phyloP scores from a whole-genome alignment of 148 eudicot species.

The Dianthus caryophyllus region DNA sequence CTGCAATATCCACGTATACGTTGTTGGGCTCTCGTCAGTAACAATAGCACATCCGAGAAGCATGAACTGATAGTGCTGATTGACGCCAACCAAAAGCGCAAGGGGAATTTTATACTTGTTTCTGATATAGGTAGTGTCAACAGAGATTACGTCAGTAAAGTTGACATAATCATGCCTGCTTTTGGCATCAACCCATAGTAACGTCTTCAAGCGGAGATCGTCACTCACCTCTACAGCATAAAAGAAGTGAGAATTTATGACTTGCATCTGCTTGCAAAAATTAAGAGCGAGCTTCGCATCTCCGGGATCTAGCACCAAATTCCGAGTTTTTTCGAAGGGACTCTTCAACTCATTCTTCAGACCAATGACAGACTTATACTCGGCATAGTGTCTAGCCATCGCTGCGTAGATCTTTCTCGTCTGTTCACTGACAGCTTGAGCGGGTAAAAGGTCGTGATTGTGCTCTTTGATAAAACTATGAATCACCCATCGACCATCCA shows the following conservation, averaged over 20 bases:
- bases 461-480: constrained; percentile 90
- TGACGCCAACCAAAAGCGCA: constrained; percentile 78
- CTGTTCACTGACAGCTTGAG: constrained; percentile 96
- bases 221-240: constrained; percentile 78
- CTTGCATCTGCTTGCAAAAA: constrained; percentile 70
- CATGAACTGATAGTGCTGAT: constrained; percentile 93
- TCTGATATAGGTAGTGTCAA: constrained; percentile 72
- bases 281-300: constrained; percentile 65
- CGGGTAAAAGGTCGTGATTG: constrained; percentile 92
- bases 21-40: constrained; percentile 58
- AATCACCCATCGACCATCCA: constrained; percentile 94
- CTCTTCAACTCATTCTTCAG: constrained; percentile 59
- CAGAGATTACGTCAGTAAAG: constrained; percentile 75
- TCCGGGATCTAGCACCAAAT: constrained; percentile 56
- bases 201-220: constrained; percentile 66
- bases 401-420: constrained; percentile 96
- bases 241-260: constrained; percentile 76
- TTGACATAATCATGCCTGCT: constrained; percentile 77
- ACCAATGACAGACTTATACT: constrained; percentile 88
- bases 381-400: constrained; percentile 97
- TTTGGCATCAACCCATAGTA: constrained; percentile 95
- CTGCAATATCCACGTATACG: constrained; percentile 73
- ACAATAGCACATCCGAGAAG: constrained; percentile 92
- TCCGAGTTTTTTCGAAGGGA: constrained; percentile 71
- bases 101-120: constrained; percentile 94